Evolutionary conservation across 108 stramenopile species (phyloP), one percentile per base, ranked within the genome.

Genomic region (Fragilaria crotonensis): DNA sequence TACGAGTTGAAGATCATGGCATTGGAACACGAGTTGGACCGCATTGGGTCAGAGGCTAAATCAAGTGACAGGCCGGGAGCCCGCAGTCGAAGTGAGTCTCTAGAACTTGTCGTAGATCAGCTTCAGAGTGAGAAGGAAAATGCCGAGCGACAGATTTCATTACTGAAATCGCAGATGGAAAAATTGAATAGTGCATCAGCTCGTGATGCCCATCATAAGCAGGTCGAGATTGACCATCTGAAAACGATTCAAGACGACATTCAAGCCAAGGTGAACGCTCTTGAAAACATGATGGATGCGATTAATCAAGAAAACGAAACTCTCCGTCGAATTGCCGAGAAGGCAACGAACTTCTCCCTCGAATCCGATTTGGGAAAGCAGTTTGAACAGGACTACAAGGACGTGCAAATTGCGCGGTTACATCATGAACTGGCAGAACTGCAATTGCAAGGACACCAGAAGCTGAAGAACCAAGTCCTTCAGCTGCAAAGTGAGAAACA

Each of bases 1-100:
- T 62, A 73, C 22, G 75, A 78, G 47, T 41, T 70, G 17, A 78
- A 67, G 30, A 67, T 79, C n/a, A 53, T 66, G 31, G 71, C 68
- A 30, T 53, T 84, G 25, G 70, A 76, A 45, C 63, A 70, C 51
- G 73, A 80, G 32, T 75, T 84, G 7, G 36, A 41, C 7, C 7
- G 36, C 7, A 7, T 41, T 41, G 7, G 11, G 36, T 41, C 14
- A 14, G 36, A 41, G 14, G 36, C 36, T 7, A 41, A 41, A 14
- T 11, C 7, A 41, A 41, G 36, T 41, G 36, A 7, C 7, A 41
- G 36, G 14, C 7, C 14, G 7, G 36, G 14, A 14, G 36, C 7
- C 14, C 7, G 14, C 11, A 14, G 14, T 41, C 7, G 36, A 14
- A 14, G 11, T 14, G 36, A 41, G 36, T 41, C 36, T 41, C 36